Base-by-base conservation (phyloP, 2,329 filamentous ascomycete species). In the Zarea fungicola region DNA sequence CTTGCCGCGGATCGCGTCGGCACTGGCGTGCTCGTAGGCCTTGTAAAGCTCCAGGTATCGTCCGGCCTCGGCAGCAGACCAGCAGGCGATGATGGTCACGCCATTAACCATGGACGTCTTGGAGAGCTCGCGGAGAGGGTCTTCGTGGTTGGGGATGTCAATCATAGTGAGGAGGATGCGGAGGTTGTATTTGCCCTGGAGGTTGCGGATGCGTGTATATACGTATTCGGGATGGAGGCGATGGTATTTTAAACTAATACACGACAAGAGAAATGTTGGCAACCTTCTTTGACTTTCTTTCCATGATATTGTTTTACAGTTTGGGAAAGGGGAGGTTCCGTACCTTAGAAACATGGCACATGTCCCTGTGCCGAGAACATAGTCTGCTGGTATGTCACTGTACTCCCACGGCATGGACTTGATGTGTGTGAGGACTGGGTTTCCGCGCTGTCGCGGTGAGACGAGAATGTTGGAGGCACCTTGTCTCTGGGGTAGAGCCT, bases 171-270 rank as follows among this genome's bases (percentile, higher is more conserved):
- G 77, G 23, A 99, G 71, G 45, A 99, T 77, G 41, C 93, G 87
- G 18, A 99, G 77, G 56, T 84, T 85, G 71, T 95, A 97, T 68
- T 87, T 89, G 43, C 87, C 88, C 44, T 87, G 87, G 5, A 99
- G 74, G 42, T 84, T 82, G 45, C 87, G 85, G 57, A 99, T 95
- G 50, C 93, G 86, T 21, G 86, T 90, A 72, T 97, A 97, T 60
- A 99, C 89, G 72, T 99, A 99, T 68, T 99, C 93, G 1, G 93
- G 93, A 63, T 99, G 93, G 45, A 99, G 77, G 23, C 92, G 89
- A 67, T 99, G 93, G 67, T 99, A 99, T 67, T 97, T 99, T 48
- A 99, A 78, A 41, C 89, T 77, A 21, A 18, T 2, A 28, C 56
- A 16, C 55, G 49, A 47, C n/a, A n/a, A n/a, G n/a, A n/a, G n/a